Base-by-base conservation (phyloP, 768 basidiomycete genomes). In the Sporobolomyces roseus region DNA sequence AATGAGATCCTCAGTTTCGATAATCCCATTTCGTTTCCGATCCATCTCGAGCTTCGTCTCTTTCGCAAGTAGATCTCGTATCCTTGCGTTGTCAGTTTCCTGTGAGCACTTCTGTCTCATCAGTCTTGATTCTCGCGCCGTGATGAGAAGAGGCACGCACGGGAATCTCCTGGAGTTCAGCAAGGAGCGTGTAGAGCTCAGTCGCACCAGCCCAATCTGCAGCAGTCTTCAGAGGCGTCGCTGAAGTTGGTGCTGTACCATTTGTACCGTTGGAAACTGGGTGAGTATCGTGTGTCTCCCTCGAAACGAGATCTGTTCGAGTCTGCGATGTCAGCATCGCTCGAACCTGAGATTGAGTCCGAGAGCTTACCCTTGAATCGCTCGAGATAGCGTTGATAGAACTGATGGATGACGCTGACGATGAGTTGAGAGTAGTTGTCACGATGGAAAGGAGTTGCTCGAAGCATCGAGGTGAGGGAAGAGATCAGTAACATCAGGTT, bases 381-480 rank as follows among this genome's bases (percentile, higher is more conserved):
- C 75, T 92, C 88, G 73, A 90, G 91, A 73, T 92, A 97, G 32
- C 89, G 85, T 77, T 96, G 91, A 75, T 97, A 96, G 77, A 94
- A 96, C 78, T 96, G 93, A 46, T 94, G 91, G 65, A 97, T 88
- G 61, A 98, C 88, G 21, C 89, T 87, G 36, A 98, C 84, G 65
- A 98, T 93, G 35, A 98, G 82, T n/a, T 91, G 85, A 23, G 91
- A 87, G 77, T 97, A 96, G 77, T 88, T 93, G 78, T 98, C 94
- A 68, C 88, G 84, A 76, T 97, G 94, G 80, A 98, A 98, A 0
- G 93, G 93, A 23, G 90, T 92, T 8, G 86, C 87, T 64, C 86
- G 84, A 25, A 96, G 84, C 91, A 97, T 94, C 12, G 85, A 83
- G 74, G 92, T 94, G 8, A 98, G 81, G 1, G 90, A 93, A 74